A percentile compares a stretch with the other conserved stretches of the same genome.
phyloP scores from a whole-genome alignment of 2,329 filamentous ascomycete genomes.

The Seiridium cupressi region DNA sequence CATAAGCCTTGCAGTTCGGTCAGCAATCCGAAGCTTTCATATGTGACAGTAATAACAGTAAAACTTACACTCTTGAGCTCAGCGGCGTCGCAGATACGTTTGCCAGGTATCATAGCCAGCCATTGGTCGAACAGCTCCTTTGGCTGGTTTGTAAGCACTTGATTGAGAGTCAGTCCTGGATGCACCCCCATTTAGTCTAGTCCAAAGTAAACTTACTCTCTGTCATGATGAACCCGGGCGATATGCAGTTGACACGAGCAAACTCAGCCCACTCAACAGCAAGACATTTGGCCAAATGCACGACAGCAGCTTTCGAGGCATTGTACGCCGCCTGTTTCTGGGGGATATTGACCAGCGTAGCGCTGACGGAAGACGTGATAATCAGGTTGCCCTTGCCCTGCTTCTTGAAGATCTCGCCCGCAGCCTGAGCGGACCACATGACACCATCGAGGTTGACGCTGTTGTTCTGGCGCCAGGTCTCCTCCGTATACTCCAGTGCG shows the following conservation, averaged over 20 bases:
- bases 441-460: constrained; percentile 78
- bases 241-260: constrained; percentile 82
- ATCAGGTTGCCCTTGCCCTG: constrained; percentile 86
- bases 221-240: constrained; percentile 84
- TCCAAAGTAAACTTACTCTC: constrained; percentile 43
- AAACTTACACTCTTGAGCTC: neutral
- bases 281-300: constrained; percentile 77
- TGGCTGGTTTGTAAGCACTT: neutral
- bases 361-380: constrained; percentile 82
- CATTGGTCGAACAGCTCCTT: neutral
- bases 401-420: constrained; percentile 74
- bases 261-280: constrained; percentile 83
- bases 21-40: too few relatives aligned
- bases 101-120: neutral
- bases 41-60: neutral
- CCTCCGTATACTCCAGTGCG: constrained; percentile 42
- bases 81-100: neutral
- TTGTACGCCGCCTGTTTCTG: constrained; percentile 37
- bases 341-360: constrained; percentile 76
- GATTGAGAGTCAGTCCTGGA: neutral
- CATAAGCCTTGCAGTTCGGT: constrained; percentile 34
- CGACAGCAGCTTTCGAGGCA: constrained; percentile 22
- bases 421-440: constrained; percentile 73
- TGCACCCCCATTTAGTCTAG: neutral
- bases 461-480: constrained; percentile 58